These are phyloP conservation scores for Malassezia sympodialis DNA, from an alignment of 1,284 basidiomycete genomes.

Conservation along the genomic window DNA sequence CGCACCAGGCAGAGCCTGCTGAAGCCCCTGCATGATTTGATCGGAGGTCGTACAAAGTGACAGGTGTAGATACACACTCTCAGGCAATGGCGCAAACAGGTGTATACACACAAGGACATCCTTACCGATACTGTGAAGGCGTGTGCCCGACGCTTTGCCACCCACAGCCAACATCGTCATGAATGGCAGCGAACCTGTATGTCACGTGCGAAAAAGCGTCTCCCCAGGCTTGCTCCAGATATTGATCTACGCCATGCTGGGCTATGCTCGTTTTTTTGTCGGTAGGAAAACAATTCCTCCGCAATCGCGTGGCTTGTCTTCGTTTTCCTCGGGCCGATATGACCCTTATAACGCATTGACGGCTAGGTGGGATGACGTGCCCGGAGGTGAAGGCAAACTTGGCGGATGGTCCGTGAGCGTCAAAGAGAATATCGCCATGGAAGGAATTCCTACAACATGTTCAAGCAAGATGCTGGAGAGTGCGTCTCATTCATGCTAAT, in stretches of 20 bases:
- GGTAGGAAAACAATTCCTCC: neutral
- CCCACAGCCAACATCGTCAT: neutral
- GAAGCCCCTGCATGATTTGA: neutral
- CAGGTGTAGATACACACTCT: neutral
- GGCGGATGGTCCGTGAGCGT: conserved; percentile 30
- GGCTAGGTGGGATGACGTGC: neutral
- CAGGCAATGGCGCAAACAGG: neutral
- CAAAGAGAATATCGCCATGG: conserved; percentile 42
- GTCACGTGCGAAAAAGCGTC: neutral
- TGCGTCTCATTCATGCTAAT: neutral
- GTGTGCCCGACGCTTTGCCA: neutral
- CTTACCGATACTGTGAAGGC: neutral
- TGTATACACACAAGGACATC: neutral
- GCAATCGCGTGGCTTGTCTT: neutral
- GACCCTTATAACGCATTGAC: conserved; percentile 29
- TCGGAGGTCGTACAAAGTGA: neutral
- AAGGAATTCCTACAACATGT: conserved; percentile 25
- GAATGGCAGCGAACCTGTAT: neutral
- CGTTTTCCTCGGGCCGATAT: conserved; percentile 5
- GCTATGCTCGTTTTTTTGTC: neutral
- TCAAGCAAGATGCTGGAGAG: conserved; percentile 35
- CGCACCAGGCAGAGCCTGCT: neutral
- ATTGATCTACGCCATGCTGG: neutral
- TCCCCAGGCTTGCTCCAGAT: neutral
- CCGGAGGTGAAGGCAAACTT: conserved; percentile 16